Evolutionary conservation across 2,329 filamentous ascomycete genomes (phyloP), one percentile per base, ranked within the genome.

Genomic region (Xylariomycetidae sp.): DNA sequence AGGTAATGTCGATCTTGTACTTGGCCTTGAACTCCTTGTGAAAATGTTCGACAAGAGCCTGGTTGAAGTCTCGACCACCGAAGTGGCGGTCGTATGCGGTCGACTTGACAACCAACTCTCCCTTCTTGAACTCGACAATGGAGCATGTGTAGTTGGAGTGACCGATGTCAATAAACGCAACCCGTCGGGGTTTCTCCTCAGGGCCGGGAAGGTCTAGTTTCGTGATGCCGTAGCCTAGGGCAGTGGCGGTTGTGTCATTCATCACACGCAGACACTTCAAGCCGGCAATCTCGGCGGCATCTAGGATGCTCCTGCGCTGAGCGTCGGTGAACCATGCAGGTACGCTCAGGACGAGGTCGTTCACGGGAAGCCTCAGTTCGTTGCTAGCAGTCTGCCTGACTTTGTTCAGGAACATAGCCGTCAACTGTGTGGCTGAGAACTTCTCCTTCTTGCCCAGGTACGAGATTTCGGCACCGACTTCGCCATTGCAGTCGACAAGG

Each of bases 291-390:
- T 97, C 89, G 51, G 88, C 79, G 38, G 92, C 90, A 58, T 97
- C 90, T 53, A 97, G 74, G 44, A 98, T 74, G 50, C 80, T 80
- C 56, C 92, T 80, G 59, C 92, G 85, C 74, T 98, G 92, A 42
- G 83, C 69, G 62, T 98, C 92, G 41, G 89, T 95, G 72, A 95
- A 98, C 92, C 92, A 98, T 13, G 88, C 82, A 27, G 92, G 92
- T 31, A 94, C 88, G 59, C 87, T 94, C 70, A 98, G 78, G 52
- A 95, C 92, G 54, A 97, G 74, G 60, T 98, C 92, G 40, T 84
- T 85, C 38, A 97, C 92, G 38, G 89, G 88, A 28, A 94, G 76
- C 68, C 84, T 94, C 51, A 96, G 73, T 73, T 98, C 92, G 53
- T 74, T 76, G 43, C 85, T 78, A 28, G 92, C 84, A 34, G 87